Conservation (phyloP, 1,284 basidiomycete genomes). For the Ganoderma boninense region DNA sequence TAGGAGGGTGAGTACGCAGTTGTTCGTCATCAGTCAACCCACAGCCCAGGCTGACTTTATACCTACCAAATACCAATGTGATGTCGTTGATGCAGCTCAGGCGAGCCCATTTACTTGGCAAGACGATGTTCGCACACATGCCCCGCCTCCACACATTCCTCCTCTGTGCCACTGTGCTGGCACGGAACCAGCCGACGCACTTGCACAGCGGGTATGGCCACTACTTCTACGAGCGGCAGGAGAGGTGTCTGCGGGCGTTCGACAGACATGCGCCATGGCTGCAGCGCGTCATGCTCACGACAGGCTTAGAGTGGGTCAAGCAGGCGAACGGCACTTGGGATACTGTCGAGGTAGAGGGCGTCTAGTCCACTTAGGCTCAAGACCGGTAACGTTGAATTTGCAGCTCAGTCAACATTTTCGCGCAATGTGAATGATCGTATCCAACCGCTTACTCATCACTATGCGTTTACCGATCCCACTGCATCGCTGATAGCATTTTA, state of each 20-base stretch:
- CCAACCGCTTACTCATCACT: too few relatives aligned
- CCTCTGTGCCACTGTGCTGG: neutral
- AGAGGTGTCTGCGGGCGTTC: neutral
- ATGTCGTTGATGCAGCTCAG: neutral
- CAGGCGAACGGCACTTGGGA: neutral
- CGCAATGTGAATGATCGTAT: too few relatives aligned
- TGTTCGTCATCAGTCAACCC: neutral
- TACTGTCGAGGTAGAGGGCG: neutral
- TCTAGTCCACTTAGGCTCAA: neutral
- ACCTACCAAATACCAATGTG: too few relatives aligned
- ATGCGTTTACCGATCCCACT: too few relatives aligned
- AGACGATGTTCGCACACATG: conserved; percentile 3
- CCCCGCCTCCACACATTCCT: conserved; percentile 1
- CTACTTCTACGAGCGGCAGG: neutral
- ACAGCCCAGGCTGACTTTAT: neutral
- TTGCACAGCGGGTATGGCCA: neutral
- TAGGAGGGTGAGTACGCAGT: neutral
- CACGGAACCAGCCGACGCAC: neutral
- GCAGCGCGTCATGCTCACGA: neutral
- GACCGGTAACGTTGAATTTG: too few relatives aligned
- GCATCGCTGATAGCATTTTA: too few relatives aligned
- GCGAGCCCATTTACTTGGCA: neutral
- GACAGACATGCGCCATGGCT: neutral
- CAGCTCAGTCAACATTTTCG: too few relatives aligned
- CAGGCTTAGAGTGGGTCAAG: neutral